Evolutionary conservation across 371 early-diverging fungal species (phyloP).

Genomic region (Dichotomocladium elegans): DNA sequence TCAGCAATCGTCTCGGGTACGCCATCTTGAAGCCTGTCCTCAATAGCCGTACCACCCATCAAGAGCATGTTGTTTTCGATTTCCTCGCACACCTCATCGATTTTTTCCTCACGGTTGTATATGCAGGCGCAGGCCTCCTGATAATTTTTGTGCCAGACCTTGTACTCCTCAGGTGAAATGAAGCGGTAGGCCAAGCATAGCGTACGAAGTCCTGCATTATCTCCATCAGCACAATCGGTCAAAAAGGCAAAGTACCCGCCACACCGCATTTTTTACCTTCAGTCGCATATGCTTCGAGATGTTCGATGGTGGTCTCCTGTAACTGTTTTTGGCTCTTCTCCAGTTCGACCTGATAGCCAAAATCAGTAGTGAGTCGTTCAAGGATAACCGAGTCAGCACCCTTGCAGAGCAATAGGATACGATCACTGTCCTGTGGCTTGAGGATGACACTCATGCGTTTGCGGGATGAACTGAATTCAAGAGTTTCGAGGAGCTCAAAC

Average conservation of each 20-base stretch:
- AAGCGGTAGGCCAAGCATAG: conserved; percentile 77
- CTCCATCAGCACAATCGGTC: no score
- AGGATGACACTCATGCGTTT: conserved; percentile 87
- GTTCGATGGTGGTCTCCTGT: conserved; percentile 15
- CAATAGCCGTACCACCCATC: conserved; percentile 90
- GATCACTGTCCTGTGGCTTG: conserved; percentile 60
- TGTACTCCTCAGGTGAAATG: conserved; percentile 69
- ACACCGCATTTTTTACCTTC: no score
- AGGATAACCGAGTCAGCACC: conserved; percentile 95
- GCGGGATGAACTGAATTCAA: conserved; percentile 82
- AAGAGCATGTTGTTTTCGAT: conserved; percentile 71
- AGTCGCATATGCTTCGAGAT: conserved; percentile 44
- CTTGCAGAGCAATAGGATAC: conserved; percentile 86
- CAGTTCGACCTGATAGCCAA: conserved; percentile 40
- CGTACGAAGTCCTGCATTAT: conserved; percentile 85
- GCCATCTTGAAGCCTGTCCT: conserved; percentile 89
- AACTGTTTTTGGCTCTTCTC: conserved; percentile 34
- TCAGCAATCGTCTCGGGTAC: conserved; percentile 81
- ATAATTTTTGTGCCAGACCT: conserved; percentile 53
- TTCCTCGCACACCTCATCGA: conserved; percentile 67
- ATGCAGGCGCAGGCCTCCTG: conserved; percentile 64
- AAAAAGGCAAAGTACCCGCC: no score
- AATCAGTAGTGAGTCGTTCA: conserved; percentile 63
- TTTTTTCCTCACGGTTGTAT: conserved; percentile 66
- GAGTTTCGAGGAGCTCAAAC: conserved; percentile 64